Percentiles rank a stretch among this genome's conserved stretches.
Conservation (phyloP, 164 flowering plant species). For the Vitis riparia region DNA sequence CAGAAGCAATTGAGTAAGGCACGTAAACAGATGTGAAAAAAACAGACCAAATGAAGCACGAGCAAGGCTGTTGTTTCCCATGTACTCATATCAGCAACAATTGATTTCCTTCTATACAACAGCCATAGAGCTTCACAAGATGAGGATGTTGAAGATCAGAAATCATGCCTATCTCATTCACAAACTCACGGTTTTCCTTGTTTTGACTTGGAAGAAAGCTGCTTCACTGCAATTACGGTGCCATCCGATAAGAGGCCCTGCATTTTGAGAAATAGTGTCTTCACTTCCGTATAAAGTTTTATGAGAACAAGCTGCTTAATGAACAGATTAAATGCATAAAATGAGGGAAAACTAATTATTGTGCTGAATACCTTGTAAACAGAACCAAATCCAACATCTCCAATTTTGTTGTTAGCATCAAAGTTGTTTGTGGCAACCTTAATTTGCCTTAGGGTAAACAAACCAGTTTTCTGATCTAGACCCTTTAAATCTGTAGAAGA, state of each 20-base stretch:
- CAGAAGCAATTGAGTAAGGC: not conserved
- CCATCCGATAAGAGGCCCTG: constrained; percentile 30
- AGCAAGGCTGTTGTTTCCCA: constrained; percentile 27
- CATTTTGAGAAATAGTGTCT: not conserved
- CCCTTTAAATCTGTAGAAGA: constrained; percentile 36
- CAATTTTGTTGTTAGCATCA: constrained; percentile 44
- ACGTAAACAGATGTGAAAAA: not conserved
- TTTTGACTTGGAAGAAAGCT: constrained; percentile 28
- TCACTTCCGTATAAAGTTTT: not conserved
- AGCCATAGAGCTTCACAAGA: constrained; percentile 25
- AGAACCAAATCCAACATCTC: constrained; percentile 72
- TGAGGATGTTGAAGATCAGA: constrained; percentile 25
- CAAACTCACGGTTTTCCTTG: constrained; percentile 34
- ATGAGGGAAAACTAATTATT: not conserved
- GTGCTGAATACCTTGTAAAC: constrained; percentile 51
- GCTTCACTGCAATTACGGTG: constrained; percentile 26
- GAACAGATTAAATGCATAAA: not conserved
- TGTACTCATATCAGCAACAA: constrained; percentile 24
- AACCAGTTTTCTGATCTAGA: constrained; percentile 40
- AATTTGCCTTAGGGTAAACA: constrained; percentile 46
- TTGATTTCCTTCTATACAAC: constrained; percentile 25
- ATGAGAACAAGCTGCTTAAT: not conserved
- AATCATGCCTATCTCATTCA: constrained; percentile 30
- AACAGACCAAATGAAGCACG: constrained; percentile 23
- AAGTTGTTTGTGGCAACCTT: constrained; percentile 61